Evolutionary conservation across 257 asterid genomes (phyloP), one percentile per base, ranked within the genome.

Genomic region (Lavandula angustifolia): DNA sequence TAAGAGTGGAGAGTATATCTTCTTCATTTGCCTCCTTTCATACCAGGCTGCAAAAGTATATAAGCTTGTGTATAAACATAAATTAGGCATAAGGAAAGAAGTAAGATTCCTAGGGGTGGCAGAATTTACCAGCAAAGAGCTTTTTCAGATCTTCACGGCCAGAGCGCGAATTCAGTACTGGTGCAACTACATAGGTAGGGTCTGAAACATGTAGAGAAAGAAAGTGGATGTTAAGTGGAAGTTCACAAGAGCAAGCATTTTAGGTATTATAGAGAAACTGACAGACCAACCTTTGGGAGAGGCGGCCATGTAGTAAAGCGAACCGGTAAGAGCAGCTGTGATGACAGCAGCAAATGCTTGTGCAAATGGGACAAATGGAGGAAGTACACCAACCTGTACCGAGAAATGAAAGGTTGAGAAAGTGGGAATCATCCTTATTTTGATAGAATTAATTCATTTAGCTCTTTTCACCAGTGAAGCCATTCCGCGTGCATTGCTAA

Each of bases 331-430:
- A 64, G 95, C 94, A 73, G 96, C 98, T 4, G 98, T 92, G 43
- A 84, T 69, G 44, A 87, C 97, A 58, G 98, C 98, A 42, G 98
- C 96, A 79, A 89, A 92, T 33, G 91, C 95, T 75, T 92, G 96
- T 52, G 98, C 97, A 75, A 92, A 92, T 8, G 98, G 97, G 14
- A 92, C 98, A 57, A 85, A 87, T 14, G 91, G 98, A 75, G 98
- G 98, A 58, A 89, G 79, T 66, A 92, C 80, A 31, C 98, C 98
- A 11, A 95, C 79, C 98, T 92, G 79, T 6, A 73, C 54, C 41
- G 29, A 17, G 50, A 58, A 40, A 33, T 40, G 49, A 18, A 4
- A 11, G 13, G 43, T 35, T 71, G 14, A 54, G 69, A 37, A 49
- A 63, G 17, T 12, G 14, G 6, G 4, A 1, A 5, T 59, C 17